phyloP scores from a whole-genome alignment of 2,329 filamentous ascomycete genomes.

The Cladosporium oxysporum region DNA sequence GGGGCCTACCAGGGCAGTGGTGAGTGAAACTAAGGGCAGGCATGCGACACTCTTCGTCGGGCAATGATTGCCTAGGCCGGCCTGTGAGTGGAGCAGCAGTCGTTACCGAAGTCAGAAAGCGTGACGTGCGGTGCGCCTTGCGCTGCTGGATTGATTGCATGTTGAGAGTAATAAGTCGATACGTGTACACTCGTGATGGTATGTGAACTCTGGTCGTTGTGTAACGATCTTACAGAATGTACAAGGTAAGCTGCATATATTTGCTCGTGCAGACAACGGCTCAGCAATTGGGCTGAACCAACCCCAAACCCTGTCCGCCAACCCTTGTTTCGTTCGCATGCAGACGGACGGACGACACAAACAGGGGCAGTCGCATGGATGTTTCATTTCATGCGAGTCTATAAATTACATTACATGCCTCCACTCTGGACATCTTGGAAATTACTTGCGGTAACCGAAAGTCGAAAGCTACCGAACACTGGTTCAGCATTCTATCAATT shows the following conservation, averaged over 20 bases:
- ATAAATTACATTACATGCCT: not conserved
- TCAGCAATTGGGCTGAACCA: not conserved
- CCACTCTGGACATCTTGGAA: not conserved
- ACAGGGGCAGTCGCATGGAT: not conserved
- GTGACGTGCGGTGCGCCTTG: not conserved
- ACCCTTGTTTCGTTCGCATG: not conserved
- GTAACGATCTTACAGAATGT: not conserved
- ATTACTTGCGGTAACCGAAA: not conserved
- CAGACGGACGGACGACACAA: not conserved
- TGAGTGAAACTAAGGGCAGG: not conserved
- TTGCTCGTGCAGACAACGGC: not conserved
- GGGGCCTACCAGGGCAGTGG: not conserved
- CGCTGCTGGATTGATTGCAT: not conserved
- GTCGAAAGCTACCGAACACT: not conserved
- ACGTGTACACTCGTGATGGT: not conserved
- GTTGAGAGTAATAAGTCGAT: not conserved
- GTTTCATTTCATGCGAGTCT: not conserved
- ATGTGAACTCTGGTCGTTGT: not conserved
- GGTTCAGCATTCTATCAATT: not conserved
- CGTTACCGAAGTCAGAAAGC: not conserved
- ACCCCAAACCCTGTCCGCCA: not conserved
- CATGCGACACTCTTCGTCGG: constrained; percentile 5
- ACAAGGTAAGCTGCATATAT: not conserved
- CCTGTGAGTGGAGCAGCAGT: constrained; percentile 6
- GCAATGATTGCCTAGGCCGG: not conserved